A percentile compares a stretch with the other conserved stretches of the same genome.
Conservation (phyloP, 129 eudicot species). For the Arctium lappa region DNA sequence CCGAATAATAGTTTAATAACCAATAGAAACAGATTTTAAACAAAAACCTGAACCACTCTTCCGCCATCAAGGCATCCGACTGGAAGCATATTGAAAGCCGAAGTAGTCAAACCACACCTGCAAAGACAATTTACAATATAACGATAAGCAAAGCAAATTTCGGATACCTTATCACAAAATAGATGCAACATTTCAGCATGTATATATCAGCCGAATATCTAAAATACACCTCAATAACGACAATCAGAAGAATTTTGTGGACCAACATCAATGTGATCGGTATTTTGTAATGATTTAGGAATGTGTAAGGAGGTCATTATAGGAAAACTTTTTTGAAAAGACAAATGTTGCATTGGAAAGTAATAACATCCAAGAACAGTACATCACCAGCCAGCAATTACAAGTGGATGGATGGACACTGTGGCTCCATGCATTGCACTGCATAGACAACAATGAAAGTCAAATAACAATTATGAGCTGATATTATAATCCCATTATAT, state of each 20-base stretch:
- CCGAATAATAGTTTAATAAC: neutral
- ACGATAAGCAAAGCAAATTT: neutral
- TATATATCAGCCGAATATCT: neutral
- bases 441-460: constrained; percentile 22
- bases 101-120: constrained; percentile 98
- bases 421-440: constrained; percentile 94
- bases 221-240: constrained; percentile 13
- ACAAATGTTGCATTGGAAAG: constrained; percentile 8
- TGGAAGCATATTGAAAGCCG: constrained; percentile 96
- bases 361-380: constrained; percentile 27
- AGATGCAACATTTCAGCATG: neutral
- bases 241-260: neutral
- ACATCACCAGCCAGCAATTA: constrained; percentile 96
- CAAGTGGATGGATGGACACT: constrained; percentile 92
- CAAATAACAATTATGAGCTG: constrained; percentile 2
- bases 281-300: neutral
- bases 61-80: constrained; percentile 99
- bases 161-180: neutral
- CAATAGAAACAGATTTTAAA: neutral
- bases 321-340: neutral
- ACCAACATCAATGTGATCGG: constrained; percentile 3
- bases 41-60: constrained; percentile 83
- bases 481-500: neutral
- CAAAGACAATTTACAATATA: constrained; percentile 8
- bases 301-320: constrained; percentile 4